A percentile compares a stretch with the other conserved stretches of the same genome.
Evolutionary conservation across 495 filamentous ascomycete species (phyloP).

Genomic region (Neurospora sp.): DNA sequence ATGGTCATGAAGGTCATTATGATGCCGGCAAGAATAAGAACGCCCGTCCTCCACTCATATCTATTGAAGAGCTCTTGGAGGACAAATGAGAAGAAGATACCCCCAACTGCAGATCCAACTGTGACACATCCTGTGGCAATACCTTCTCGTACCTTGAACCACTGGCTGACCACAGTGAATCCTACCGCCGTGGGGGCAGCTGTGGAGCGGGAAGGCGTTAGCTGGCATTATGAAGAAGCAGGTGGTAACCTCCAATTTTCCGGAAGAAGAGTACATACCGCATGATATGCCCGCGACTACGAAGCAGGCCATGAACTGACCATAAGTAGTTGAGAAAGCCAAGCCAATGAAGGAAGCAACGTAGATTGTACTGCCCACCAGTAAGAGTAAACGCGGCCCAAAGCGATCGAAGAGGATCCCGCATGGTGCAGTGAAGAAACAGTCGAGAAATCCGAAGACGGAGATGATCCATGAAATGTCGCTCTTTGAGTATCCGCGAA

Average conservation of each 20-base stretch:
- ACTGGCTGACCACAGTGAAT: constrained; percentile 17
- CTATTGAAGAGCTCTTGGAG: constrained; percentile 18
- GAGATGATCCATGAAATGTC: constrained; percentile 25
- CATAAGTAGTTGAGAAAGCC: constrained; percentile 15
- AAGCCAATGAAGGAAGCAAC: constrained; percentile 17
- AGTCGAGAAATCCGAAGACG: constrained; percentile 19
- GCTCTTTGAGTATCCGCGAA: constrained; percentile 4
- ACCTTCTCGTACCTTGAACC: constrained; percentile 14
- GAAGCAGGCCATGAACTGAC: constrained; percentile 19
- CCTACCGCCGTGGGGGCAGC: constrained; percentile 19
- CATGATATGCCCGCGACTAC: constrained; percentile 14
- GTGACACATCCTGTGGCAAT: constrained; percentile 20
- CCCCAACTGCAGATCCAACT: constrained; percentile 19
- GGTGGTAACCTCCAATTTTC: neutral
- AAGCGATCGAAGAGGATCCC: constrained; percentile 18
- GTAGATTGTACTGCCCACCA: constrained; percentile 8
- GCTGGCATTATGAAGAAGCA: neutral
- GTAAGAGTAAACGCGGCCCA: constrained; percentile 10
- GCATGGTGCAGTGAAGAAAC: constrained; percentile 11
- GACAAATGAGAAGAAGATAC: constrained; percentile 21
- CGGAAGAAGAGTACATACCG: constrained; percentile 4
- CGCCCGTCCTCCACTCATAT: constrained; percentile 8
- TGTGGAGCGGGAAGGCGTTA: neutral
- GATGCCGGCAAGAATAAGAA: constrained; percentile 10
- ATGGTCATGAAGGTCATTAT: constrained; percentile 9